phyloP scores from a whole-genome alignment of 2,329 filamentous ascomycete species.

The Hypoxylon sp. region DNA sequence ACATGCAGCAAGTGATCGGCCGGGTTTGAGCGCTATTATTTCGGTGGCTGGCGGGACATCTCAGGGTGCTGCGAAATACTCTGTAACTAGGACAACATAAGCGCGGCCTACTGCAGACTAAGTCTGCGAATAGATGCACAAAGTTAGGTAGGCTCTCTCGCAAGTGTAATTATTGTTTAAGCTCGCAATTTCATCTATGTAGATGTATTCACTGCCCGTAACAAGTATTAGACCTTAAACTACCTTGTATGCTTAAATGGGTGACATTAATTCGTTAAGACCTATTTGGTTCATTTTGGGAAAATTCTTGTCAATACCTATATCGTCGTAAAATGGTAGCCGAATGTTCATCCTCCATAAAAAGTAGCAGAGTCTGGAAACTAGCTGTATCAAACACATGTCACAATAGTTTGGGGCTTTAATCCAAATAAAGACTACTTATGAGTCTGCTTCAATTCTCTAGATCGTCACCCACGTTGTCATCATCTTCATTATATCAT shows the following conservation, averaged over 20 bases:
- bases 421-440: not conserved
- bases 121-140: not conserved
- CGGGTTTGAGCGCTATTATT: not conserved
- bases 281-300: not conserved
- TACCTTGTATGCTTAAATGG: not conserved
- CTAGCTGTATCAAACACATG: not conserved
- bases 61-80: not conserved
- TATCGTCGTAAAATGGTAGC: not conserved
- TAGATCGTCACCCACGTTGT: not conserved
- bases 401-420: not conserved
- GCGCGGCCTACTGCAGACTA: not conserved
- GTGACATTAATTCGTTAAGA: not conserved
- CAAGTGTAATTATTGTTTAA: not conserved
- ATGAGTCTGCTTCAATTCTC: not conserved
- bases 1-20: conserved; percentile 21
- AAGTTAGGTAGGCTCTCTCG: not conserved
- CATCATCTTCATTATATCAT: not conserved
- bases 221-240: not conserved
- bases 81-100: not conserved
- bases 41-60: conserved; percentile 2
- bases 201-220: not conserved
- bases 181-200: not conserved
- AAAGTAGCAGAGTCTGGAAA: not conserved
- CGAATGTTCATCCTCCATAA: not conserved
- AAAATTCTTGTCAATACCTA: not conserved